These are phyloP conservation scores for Mycena capillaripes DNA, from an alignment of 768 basidiomycete genomes.

Conservation along the genomic window DNA sequence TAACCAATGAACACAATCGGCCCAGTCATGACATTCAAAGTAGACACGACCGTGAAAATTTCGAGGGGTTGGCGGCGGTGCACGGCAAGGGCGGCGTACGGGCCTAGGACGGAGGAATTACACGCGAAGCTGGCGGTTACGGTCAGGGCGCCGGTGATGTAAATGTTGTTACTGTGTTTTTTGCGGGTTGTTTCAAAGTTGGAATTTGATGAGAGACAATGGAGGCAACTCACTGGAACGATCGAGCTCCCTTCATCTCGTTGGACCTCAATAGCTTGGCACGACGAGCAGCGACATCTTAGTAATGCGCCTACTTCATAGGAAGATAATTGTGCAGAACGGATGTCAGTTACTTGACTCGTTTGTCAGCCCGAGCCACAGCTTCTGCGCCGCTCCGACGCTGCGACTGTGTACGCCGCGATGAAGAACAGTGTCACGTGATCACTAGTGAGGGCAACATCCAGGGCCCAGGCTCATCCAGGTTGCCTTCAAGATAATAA, in stretches of 20 bases:
- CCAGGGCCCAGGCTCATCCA: no score
- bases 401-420: conserved; percentile 7
- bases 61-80: conserved; percentile 9
- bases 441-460: not conserved
- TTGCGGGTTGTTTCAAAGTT: not conserved
- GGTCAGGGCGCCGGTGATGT: conserved; percentile 14
- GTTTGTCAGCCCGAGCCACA: conserved; percentile 22
- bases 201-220: no score
- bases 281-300: not conserved
- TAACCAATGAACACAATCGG: conserved; percentile 11
- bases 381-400: conserved; percentile 3
- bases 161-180: conserved; percentile 18
- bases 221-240: no score
- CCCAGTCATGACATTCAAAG: conserved; percentile 7
- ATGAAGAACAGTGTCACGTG: not conserved
- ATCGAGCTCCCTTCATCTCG: conserved; percentile 30
- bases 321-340: conserved; percentile 21
- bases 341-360: conserved; percentile 24
- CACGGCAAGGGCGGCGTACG: conserved; percentile 22
- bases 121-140: conserved; percentile 11
- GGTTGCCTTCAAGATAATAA: no score
- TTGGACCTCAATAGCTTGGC: conserved; percentile 1
- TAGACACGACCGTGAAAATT: conserved; percentile 23
- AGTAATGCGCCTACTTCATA: conserved; percentile 17
- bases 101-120: conserved; percentile 22